phyloP scores from a whole-genome alignment of 345 rosid genomes.

The Hypericum androsaemum region DNA sequence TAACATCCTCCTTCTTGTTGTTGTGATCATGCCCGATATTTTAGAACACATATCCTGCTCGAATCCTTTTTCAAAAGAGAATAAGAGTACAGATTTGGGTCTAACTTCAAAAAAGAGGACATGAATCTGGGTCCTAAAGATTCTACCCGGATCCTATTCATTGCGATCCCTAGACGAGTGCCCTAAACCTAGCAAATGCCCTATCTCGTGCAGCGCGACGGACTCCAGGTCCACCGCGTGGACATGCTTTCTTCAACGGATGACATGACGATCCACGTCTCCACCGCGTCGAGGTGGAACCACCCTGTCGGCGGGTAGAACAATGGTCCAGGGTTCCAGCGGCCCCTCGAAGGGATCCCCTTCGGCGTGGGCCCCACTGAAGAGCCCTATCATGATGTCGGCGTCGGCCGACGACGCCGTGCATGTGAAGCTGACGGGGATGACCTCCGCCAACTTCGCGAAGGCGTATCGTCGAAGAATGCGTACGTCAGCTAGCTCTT shows the following conservation, averaged over 20 bases:
- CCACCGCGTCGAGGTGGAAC: constrained; percentile 66
- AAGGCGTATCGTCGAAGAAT: constrained; percentile 51
- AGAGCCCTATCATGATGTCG: constrained; percentile 65
- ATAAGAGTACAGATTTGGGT: too few species aligned
- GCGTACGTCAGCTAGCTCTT: constrained; percentile 51
- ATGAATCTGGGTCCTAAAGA: too few species aligned
- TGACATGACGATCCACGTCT: constrained; percentile 53
- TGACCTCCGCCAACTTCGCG: constrained; percentile 57
- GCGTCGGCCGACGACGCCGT: constrained; percentile 22
- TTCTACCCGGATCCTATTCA: too few species aligned
- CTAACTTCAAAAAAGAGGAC: too few species aligned
- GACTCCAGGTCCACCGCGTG: constrained; percentile 74
- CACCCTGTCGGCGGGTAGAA: constrained; percentile 77
- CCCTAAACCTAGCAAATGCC: constrained; percentile 86
- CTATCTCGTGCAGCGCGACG: constrained; percentile 92
- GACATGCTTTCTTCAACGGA: constrained; percentile 16
- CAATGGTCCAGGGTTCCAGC: constrained; percentile 81
- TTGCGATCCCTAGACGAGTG: too few species aligned
- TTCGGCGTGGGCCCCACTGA: constrained; percentile 75
- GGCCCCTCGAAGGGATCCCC: constrained; percentile 91
- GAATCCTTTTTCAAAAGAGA: too few species aligned
- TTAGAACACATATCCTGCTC: too few species aligned
- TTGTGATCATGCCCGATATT: too few species aligned
- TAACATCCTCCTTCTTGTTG: too few species aligned
- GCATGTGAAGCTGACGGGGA: constrained; percentile 50